Base-by-base conservation (phyloP, 805 yeast genomes). In the Starmerella geochares region DNA sequence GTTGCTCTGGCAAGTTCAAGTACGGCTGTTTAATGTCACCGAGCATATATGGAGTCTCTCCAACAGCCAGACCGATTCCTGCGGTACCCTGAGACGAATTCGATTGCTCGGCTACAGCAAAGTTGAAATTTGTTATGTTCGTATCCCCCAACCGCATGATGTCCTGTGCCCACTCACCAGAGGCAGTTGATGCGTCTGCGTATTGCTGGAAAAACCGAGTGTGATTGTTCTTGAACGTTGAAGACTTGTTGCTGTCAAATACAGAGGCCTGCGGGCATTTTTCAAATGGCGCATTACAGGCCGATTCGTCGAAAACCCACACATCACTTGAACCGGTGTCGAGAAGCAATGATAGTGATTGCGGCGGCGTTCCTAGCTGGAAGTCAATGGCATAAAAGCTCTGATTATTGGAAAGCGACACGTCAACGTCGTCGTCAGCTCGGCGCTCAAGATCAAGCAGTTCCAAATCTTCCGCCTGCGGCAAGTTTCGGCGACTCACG, bases 261-360 rank as follows among this genome's bases (percentile, higher is more conserved):
- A 14, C 9, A 3, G 39, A 14, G 19, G 17, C 4, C 17, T 16
- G 17, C 29, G 35, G 23, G 33, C 38, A 24, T 57, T 77, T 78
- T 7, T 13, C 24, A n/a, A 7, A n/a, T 6, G 23, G 42, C 4
- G n/a, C 14, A 8, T 10, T 9, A 23, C 44, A 40, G 5, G 33
- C 44, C 28, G 65, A 59, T 2, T 71, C 55, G 32, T 70, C 67
- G 54, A 74, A 69, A 10, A 82, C 77, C 86, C 86, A 82, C 44
- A 81, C 61, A 61, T 83, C 92, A 1, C 83, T 73, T 0, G 87
- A 80, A 2, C 92, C 94, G 1, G 90, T 83, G 62, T 83, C 94
- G 17, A 83, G 63, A 41, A 78, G 65, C 3, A 81, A 78, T 2
- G 69, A 67, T 7, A 82, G 67, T 2, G 66, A 60, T 56, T 81